phyloP scores from a whole-genome alignment of 495 filamentous ascomycete genomes.

The Aspergillus coremiiformis region DNA sequence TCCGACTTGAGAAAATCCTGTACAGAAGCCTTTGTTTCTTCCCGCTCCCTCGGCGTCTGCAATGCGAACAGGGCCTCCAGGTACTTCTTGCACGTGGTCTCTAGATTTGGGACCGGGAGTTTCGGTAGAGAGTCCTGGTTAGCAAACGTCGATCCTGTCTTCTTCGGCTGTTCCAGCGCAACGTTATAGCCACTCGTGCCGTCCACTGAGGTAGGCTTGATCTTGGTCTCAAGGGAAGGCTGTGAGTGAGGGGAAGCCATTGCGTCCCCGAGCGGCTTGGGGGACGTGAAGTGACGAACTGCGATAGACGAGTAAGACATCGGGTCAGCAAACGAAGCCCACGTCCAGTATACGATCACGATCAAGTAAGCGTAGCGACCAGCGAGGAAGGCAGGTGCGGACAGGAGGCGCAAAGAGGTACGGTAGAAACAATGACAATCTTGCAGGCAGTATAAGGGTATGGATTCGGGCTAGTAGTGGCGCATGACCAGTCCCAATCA shows the following conservation, averaged over 20 bases:
- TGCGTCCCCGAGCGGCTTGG: slow-evolving; percentile 52
- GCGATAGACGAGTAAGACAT: slow-evolving; percentile 43
- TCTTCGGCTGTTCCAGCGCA: slow-evolving; percentile 25
- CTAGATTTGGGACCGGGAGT: slow-evolving; percentile 89
- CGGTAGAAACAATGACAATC: slow-evolving; percentile 92
- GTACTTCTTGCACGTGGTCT: slow-evolving; percentile 72
- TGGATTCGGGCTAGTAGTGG: slow-evolving; percentile 35
- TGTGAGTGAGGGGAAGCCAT: slow-evolving; percentile 25
- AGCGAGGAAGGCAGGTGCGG: slow-evolving; percentile 67
- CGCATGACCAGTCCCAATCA: slow-evolving; percentile 19
- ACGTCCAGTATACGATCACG: not conserved
- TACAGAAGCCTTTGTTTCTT: slow-evolving; percentile 72
- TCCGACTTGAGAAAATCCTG: slow-evolving; percentile 79
- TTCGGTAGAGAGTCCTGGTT: slow-evolving; percentile 84
- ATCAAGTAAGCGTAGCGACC: slow-evolving; percentile 58
- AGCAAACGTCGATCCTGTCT: slow-evolving; percentile 67
- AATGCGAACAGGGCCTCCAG: slow-evolving; percentile 72
- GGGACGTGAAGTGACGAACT: slow-evolving; percentile 52
- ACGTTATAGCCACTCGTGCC: not conserved
- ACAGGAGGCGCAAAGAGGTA: slow-evolving; percentile 74
- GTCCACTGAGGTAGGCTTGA: slow-evolving; percentile 13
- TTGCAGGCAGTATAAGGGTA: slow-evolving; percentile 77
- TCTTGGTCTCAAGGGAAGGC: slow-evolving; percentile 16
- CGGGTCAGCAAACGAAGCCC: slow-evolving; percentile 32
- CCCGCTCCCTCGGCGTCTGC: slow-evolving; percentile 72